Conservation (phyloP, 177 flowering plant genomes). For the Vitis hybrid region DNA sequence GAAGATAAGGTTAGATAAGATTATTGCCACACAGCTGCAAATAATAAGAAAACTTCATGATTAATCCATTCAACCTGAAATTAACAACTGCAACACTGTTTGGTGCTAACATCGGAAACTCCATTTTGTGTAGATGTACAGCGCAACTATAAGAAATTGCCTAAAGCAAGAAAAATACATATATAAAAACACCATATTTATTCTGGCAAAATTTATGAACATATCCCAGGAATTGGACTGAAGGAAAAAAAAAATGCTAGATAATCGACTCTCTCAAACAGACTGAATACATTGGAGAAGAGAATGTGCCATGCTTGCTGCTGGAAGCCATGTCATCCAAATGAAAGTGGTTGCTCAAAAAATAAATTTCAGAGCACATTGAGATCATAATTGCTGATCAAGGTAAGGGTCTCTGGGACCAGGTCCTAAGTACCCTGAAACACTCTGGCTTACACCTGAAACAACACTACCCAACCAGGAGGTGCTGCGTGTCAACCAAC, state of each 20-base stretch:
- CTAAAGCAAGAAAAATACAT: not conserved
- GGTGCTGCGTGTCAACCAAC: constrained; percentile 76
- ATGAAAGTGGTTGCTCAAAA: not conserved
- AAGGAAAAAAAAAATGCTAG: not conserved
- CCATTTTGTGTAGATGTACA: not conserved
- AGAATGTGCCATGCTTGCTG: constrained; percentile 1
- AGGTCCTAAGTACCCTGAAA: constrained; percentile 42
- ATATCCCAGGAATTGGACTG: not conserved
- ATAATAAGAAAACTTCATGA: not conserved
- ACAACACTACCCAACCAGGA: constrained; percentile 55
- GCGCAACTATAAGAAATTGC: not conserved
- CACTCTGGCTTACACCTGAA: constrained; percentile 37
- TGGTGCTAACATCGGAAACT: not conserved
- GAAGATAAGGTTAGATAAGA: not conserved
- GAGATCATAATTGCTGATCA: constrained; percentile 58
- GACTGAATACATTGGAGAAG: not conserved
- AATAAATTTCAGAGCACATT: not conserved
- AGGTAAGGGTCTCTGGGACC: constrained; percentile 58
- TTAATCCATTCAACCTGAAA: not conserved
- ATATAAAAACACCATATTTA: not conserved
- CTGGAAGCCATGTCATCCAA: not conserved
- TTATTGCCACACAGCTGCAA: not conserved
- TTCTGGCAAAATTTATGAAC: not conserved
- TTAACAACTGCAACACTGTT: not conserved
- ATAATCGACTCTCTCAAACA: not conserved